Conservation (phyloP, 1,284 basidiomycete species). For the Microbotryomycetes sp. region DNA sequence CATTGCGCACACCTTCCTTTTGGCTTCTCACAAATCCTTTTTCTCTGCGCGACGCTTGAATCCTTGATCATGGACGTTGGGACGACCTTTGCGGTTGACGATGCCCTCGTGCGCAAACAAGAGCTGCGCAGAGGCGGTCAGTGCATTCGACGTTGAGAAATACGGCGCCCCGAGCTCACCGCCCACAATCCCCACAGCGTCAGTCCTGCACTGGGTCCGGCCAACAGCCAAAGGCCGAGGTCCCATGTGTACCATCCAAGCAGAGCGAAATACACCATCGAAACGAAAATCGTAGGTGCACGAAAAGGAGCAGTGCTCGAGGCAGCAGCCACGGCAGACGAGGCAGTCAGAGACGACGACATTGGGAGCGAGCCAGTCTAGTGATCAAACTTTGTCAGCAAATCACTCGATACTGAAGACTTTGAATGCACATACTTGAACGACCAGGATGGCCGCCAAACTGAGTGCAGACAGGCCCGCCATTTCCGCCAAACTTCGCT, state of each 20-base stretch:
- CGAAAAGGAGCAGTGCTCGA: slow-evolving; percentile 13
- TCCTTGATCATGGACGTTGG: not conserved
- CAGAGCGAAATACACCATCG: slow-evolving; percentile 8
- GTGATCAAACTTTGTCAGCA: not conserved
- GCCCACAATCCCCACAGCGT: slow-evolving; percentile 18
- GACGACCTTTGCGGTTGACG: slow-evolving; percentile 7
- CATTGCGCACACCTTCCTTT: no score
- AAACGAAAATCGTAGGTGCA: slow-evolving; percentile 10
- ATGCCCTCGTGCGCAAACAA: slow-evolving; percentile 16
- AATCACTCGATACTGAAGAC: not conserved
- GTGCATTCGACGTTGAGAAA: not conserved
- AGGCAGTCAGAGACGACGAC: slow-evolving; percentile 14
- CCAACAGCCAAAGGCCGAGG: slow-evolving; percentile 7
- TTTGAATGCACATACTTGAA: slow-evolving; percentile 14
- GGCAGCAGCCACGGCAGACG: not conserved
- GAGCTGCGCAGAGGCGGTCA: slow-evolving; percentile 6
- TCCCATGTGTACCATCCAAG: slow-evolving; percentile 11
- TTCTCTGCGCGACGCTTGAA: not conserved
- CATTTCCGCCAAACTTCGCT: slow-evolving; percentile 10
- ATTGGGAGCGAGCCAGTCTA: slow-evolving; percentile 22
- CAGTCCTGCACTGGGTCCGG: slow-evolving; percentile 5
- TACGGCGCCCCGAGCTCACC: slow-evolving; percentile 1
- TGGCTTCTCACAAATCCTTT: no score
- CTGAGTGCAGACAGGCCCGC: slow-evolving; percentile 9
- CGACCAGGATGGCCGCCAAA: slow-evolving; percentile 11